These are phyloP conservation scores for Arbutus unedo DNA, from an alignment of 148 eudicot species.

Conservation along the genomic window DNA sequence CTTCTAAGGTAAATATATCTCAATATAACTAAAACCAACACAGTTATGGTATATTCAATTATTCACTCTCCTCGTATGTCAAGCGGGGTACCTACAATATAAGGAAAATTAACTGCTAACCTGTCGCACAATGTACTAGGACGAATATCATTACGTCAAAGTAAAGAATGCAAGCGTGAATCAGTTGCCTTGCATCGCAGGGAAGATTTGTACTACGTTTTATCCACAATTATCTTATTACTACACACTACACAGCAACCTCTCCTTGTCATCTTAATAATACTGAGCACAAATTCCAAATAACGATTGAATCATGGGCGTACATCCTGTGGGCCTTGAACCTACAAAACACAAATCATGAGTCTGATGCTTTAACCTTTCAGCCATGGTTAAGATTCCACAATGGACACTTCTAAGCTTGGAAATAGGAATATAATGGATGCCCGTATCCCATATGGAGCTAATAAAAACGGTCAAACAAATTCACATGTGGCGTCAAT, in stretches of 20 bases:
- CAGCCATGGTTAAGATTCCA: background rate
- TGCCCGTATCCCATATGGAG: background rate
- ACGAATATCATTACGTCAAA: background rate
- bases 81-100: no score
- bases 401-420: background rate
- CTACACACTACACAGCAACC: background rate
- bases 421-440: background rate
- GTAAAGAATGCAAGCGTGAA: background rate
- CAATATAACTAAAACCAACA: no score
- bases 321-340: background rate
- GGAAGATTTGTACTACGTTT: background rate
- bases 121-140: no score
- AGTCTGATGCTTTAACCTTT: background rate
- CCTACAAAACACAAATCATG: background rate
- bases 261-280: background rate
- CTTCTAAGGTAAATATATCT: no score
- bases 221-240: background rate
- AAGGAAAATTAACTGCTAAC: no score
- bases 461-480: background rate
- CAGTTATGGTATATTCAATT: no score
- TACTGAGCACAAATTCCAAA: background rate
- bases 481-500: background rate
- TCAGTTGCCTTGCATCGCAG: background rate
- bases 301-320: background rate
- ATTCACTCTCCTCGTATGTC: no score